Percentiles rank a stretch among this genome's conserved stretches.
These are phyloP conservation scores for Ophiocytium majus DNA, from an alignment of 352 stramenopile genomes.

Conservation along the genomic window DNA sequence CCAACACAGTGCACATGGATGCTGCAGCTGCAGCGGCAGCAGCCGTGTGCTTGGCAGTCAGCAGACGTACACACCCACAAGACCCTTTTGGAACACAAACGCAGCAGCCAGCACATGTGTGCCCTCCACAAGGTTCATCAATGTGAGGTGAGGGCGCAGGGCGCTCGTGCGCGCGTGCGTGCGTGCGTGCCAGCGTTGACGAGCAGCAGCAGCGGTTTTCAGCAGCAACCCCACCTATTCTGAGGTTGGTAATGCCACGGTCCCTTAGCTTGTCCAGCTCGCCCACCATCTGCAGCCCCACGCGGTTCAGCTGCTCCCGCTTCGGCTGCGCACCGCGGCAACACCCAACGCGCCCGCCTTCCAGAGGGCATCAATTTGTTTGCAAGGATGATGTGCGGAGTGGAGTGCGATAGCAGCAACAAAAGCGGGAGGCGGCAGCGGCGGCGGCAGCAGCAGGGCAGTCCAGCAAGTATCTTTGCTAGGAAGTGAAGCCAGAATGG, in stretches of 20 bases:
- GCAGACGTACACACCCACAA: neutral
- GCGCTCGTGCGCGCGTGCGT: too few relatives aligned
- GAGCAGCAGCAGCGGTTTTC: neutral
- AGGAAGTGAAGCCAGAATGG: too few relatives aligned
- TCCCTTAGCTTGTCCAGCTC: neutral
- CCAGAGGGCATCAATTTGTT: too few relatives aligned
- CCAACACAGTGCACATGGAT: neutral
- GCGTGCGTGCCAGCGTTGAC: neutral
- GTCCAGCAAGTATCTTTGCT: too few relatives aligned
- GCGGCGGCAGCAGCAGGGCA: too few relatives aligned
- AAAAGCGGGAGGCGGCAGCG: too few relatives aligned
- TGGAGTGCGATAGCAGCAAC: too few relatives aligned
- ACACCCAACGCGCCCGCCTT: too few relatives aligned
- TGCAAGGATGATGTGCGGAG: too few relatives aligned
- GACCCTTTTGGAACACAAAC: neutral
- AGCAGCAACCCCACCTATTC: neutral
- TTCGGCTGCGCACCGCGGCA: too few relatives aligned
- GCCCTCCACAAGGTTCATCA: neutral
- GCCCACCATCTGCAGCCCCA: neutral
- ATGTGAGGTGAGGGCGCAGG: too few relatives aligned
- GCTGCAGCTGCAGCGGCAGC: neutral
- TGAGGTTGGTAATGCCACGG: neutral
- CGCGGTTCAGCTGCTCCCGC: neutral
- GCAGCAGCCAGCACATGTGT: too few relatives aligned
- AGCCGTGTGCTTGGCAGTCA: neutral